Conservation (phyloP, 2,329 filamentous ascomycete species). For the Venturia effusa region DNA sequence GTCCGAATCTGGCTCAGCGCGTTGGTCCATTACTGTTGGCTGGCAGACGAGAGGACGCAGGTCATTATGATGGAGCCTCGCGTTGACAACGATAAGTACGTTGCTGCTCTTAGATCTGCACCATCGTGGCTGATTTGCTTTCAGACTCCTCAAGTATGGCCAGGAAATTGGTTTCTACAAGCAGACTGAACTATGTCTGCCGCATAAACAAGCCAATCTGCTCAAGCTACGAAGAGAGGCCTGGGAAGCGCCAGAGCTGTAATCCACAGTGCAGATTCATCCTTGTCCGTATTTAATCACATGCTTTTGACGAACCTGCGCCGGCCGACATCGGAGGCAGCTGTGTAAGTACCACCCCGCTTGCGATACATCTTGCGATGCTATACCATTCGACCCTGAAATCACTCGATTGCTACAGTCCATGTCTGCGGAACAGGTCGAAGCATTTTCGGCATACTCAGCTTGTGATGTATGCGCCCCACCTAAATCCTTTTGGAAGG, state of each 20-base stretch:
- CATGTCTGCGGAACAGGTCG: constrained; percentile 13
- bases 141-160: constrained; percentile 59
- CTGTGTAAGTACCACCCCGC: background rate
- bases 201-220: constrained; percentile 85
- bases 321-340: background rate
- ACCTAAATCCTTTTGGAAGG: background rate
- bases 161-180: constrained; percentile 70
- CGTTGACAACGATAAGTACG: constrained; percentile 81
- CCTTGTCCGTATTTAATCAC: background rate
- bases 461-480: constrained; percentile 21
- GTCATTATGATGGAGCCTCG: constrained; percentile 79
- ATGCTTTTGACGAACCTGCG: background rate
- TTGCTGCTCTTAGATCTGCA: constrained; percentile 14
- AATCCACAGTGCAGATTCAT: background rate
- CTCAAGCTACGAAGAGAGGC: constrained; percentile 69
- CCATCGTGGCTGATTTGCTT: background rate
- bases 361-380: background rate
- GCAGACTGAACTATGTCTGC: constrained; percentile 75
- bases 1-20: constrained; percentile 75
- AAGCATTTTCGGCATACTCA: constrained; percentile 19
- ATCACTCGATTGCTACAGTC: background rate
- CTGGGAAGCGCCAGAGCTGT: constrained; percentile 40
- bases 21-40: constrained; percentile 75
- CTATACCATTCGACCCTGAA: background rate
- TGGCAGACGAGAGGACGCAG: constrained; percentile 70